phyloP scores from a whole-genome alignment of 805 yeast genomes.

The Osmozyma mogii region DNA sequence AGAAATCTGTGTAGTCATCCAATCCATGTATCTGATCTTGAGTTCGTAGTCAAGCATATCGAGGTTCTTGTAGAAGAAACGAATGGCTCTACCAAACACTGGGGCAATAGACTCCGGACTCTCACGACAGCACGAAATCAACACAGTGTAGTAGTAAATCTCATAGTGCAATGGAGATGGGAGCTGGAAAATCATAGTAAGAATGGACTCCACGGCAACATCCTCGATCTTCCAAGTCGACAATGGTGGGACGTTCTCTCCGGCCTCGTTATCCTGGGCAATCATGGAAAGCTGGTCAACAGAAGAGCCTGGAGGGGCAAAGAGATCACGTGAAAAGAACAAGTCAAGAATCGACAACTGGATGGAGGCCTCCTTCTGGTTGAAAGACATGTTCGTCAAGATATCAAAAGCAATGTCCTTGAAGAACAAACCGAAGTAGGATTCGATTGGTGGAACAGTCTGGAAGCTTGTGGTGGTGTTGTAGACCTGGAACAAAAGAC shows the following conservation, averaged over 20 bases:
- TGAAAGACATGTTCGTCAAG: constrained; percentile 76
- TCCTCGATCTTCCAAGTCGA: constrained; percentile 92
- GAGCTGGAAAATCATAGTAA: constrained; percentile 68
- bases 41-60: constrained; percentile 37
- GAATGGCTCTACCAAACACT: constrained; percentile 78
- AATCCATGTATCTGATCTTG: constrained; percentile 64
- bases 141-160: constrained; percentile 75
- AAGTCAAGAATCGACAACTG: constrained; percentile 70
- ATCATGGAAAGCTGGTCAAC: constrained; percentile 54
- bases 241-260: constrained; percentile 33
- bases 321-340: constrained; percentile 54
- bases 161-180: constrained; percentile 59
- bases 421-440: constrained; percentile 44
- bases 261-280: constrained; percentile 31
- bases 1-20: constrained; percentile 90
- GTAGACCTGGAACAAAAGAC: constrained; percentile 56
- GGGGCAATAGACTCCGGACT: constrained; percentile 75
- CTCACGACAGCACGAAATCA: constrained; percentile 82
- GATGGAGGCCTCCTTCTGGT: constrained; percentile 77
- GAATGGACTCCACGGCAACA: constrained; percentile 72
- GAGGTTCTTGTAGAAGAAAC: background rate
- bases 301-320: constrained; percentile 59
- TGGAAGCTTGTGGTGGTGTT: constrained; percentile 47
- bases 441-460: constrained; percentile 42
- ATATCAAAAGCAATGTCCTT: constrained; percentile 72